Conservation (phyloP, 345 rosid species). For the Draba incana region DNA sequence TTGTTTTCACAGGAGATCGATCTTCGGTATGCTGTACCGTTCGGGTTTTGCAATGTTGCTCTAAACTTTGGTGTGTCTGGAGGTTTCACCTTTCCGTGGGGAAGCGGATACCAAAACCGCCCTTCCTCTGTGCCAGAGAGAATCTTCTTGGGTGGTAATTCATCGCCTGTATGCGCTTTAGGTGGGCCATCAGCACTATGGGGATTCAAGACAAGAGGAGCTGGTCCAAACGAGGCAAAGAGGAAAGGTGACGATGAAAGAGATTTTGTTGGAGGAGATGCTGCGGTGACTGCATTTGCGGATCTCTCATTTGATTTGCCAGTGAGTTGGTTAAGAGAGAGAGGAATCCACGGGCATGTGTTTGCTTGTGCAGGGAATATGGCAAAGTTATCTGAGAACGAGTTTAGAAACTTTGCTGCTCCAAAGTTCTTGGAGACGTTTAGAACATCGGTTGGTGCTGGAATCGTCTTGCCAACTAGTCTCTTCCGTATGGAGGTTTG, state of each 20-base stretch:
- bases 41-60: constrained; percentile 74
- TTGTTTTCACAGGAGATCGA: constrained; percentile 68
- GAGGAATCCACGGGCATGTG: constrained; percentile 86
- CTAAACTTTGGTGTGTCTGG: constrained; percentile 77
- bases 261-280: constrained; percentile 93
- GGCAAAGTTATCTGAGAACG: constrained; percentile 72
- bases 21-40: constrained; percentile 79
- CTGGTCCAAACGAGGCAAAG: constrained; percentile 81
- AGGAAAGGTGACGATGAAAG: constrained; percentile 56
- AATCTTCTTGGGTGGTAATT: constrained; percentile 89
- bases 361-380: constrained; percentile 91
- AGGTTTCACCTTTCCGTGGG: constrained; percentile 82
- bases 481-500: constrained; percentile 92
- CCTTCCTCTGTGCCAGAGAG: constrained; percentile 80
- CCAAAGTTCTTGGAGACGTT: constrained; percentile 60
- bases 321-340: constrained; percentile 73
- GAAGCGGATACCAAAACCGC: constrained; percentile 56
- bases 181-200: constrained; percentile 86
- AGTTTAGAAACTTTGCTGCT: constrained; percentile 57
- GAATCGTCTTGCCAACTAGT: constrained; percentile 78
- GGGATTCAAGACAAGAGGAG: constrained; percentile 83
- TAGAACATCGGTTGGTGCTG: constrained; percentile 83
- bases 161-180: constrained; percentile 73
- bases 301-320: constrained; percentile 95
- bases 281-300: constrained; percentile 82